These are phyloP conservation scores for Penicillium parvum DNA, from an alignment of 495 filamentous ascomycete species.

Conservation along the genomic window DNA sequence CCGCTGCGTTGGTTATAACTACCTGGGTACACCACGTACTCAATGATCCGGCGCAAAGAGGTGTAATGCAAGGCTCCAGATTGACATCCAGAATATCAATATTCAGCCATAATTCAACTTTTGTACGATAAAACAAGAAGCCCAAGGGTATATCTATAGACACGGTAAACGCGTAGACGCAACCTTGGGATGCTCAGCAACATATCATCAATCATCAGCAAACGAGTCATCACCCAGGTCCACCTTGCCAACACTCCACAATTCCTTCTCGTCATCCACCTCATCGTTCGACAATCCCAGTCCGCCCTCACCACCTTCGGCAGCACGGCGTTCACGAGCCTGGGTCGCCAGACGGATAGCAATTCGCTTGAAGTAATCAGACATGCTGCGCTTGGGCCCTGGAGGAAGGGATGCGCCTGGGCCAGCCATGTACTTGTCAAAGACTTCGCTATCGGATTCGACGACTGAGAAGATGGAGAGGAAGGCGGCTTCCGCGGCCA, in stretches of 20 bases:
- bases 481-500: constrained; percentile 92
- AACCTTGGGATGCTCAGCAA: constrained; percentile 16
- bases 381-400: constrained; percentile 81
- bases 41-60: too few relatives aligned
- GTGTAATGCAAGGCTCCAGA: too few relatives aligned
- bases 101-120: constrained; percentile 19
- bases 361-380: constrained; percentile 95
- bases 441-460: constrained; percentile 77
- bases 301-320: constrained; percentile 83
- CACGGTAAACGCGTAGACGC: constrained; percentile 14
- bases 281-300: constrained; percentile 84
- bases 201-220: constrained; percentile 37
- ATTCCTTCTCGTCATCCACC: constrained; percentile 86
- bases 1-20: too few relatives aligned
- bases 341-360: constrained; percentile 76
- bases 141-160: constrained; percentile 28
- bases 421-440: constrained; percentile 81
- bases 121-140: constrained; percentile 17
- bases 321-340: constrained; percentile 80
- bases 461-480: constrained; percentile 90
- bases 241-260: constrained; percentile 91
- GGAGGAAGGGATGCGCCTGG: constrained; percentile 57
- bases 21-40: too few relatives aligned
- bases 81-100: constrained; percentile 2
- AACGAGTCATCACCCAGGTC: constrained; percentile 70